These are phyloP conservation scores for Rheum nobile DNA, from an alignment of 148 eudicot genomes.

Conservation along the genomic window DNA sequence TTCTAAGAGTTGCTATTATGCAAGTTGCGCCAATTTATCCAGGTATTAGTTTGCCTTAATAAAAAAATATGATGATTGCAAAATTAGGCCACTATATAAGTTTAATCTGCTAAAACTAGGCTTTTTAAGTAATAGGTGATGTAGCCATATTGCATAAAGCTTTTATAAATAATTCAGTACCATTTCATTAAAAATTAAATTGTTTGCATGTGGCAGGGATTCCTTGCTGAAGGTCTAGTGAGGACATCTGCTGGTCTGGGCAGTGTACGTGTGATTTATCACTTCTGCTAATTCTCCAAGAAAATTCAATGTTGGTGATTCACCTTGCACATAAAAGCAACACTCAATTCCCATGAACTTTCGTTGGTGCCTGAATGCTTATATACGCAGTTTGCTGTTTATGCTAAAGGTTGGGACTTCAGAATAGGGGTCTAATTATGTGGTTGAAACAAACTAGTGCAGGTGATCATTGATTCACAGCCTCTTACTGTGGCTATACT, in stretches of 20 bases:
- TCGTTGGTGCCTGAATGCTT: background rate
- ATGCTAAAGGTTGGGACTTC: background rate
- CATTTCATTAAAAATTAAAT: background rate
- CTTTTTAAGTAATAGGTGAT: too few relatives aligned
- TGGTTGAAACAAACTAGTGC: conserved; percentile 22
- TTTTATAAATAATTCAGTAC: background rate
- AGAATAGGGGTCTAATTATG: conserved; percentile 10
- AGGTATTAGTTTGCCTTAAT: background rate
- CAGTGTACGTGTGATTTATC: conserved; percentile 55
- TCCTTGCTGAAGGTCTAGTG: conserved; percentile 86
- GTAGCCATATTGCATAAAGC: too few relatives aligned
- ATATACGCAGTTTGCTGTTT: background rate
- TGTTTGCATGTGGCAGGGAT: conserved; percentile 51
- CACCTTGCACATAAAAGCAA: background rate
- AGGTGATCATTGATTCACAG: conserved; percentile 98
- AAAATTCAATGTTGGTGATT: background rate
- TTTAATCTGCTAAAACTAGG: too few relatives aligned
- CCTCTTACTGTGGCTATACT: conserved; percentile 94
- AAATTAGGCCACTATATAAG: background rate
- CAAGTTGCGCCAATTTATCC: background rate
- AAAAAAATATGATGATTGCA: background rate
- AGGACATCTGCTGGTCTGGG: conserved; percentile 95
- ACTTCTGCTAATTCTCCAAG: background rate
- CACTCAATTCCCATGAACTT: background rate
- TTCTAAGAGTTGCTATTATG: too few relatives aligned